Conservation (phyloP, 2,329 filamentous ascomycete genomes). For the Pseudopyrenochaeta lycopersici region DNA sequence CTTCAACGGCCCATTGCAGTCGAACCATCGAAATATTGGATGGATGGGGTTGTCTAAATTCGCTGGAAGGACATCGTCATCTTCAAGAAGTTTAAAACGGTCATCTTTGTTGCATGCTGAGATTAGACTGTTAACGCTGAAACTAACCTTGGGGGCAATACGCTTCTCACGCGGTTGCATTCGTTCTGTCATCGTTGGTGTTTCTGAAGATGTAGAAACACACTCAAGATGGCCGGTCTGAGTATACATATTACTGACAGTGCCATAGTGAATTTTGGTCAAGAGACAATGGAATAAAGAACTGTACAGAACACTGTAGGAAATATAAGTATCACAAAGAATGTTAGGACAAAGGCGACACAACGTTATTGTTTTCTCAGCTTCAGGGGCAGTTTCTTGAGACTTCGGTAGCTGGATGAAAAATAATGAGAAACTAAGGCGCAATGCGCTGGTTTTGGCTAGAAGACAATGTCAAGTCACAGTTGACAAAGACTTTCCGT, state of each 20-base stretch:
- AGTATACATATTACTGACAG: slow-evolving; percentile 10
- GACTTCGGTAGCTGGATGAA: background rate
- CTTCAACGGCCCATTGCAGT: slow-evolving; percentile 19
- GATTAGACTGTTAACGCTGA: slow-evolving; percentile 27
- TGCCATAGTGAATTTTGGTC: slow-evolving; percentile 13
- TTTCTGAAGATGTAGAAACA: background rate
- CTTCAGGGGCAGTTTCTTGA: background rate
- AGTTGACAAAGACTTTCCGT: no score
- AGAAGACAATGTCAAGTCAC: no score
- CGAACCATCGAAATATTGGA: slow-evolving; percentile 36
- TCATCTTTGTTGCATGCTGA: slow-evolving; percentile 37
- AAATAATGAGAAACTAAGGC: background rate
- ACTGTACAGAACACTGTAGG: no score
- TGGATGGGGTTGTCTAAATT: slow-evolving; percentile 42
- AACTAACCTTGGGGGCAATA: slow-evolving; percentile 1
- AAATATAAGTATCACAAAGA: no score
- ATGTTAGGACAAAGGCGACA: slow-evolving; percentile 15
- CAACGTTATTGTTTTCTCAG: background rate
- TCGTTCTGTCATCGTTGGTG: slow-evolving; percentile 9
- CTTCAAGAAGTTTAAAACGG: slow-evolving; percentile 41
- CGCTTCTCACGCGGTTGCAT: slow-evolving; percentile 7
- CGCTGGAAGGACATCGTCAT: slow-evolving; percentile 24
- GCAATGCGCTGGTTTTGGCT: no score
- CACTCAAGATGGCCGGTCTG: background rate
- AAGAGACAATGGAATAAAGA: slow-evolving; percentile 22